phyloP scores from a whole-genome alignment of 2,329 filamentous ascomycete species.

The Nemania diffusa region DNA sequence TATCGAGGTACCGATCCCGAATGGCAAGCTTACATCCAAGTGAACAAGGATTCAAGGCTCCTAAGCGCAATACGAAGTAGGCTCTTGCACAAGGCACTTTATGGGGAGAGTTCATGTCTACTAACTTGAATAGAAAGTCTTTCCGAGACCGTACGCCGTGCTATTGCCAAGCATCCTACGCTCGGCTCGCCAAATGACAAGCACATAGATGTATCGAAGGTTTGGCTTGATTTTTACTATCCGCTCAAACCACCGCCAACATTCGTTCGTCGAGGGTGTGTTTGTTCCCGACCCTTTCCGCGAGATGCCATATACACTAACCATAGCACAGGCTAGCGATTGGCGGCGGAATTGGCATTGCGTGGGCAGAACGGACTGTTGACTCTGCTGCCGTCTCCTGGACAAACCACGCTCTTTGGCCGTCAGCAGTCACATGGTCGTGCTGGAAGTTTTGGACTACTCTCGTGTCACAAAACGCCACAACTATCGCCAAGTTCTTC shows the following conservation, averaged over 20 bases:
- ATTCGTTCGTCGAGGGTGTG: conserved; percentile 69
- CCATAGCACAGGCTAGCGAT: conserved; percentile 59
- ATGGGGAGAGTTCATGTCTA: conserved; percentile 10
- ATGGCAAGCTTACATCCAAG: conserved; percentile 68
- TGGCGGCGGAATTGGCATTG: conserved; percentile 57
- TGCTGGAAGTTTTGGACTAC: conserved; percentile 63
- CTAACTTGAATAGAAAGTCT: conserved; percentile 54
- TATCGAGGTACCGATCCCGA: conserved; percentile 70
- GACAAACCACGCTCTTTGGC: conserved; percentile 63
- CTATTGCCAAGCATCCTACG: conserved; percentile 56
- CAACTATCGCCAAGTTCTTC: conserved; percentile 57
- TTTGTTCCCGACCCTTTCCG: background rate
- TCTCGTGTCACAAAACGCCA: conserved; percentile 58
- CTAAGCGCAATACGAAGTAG: conserved; percentile 60
- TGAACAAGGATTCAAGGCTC: conserved; percentile 64
- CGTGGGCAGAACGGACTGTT: conserved; percentile 59
- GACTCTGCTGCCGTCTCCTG: conserved; percentile 59
- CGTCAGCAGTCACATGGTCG: conserved; percentile 61
- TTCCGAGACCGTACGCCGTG: conserved; percentile 54
- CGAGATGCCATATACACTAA: conserved; percentile 19
- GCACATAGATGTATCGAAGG: conserved; percentile 59
- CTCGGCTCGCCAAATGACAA: conserved; percentile 59
- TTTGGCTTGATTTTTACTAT: conserved; percentile 71
- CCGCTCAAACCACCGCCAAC: conserved; percentile 68
- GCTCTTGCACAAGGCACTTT: conserved; percentile 37